Base-by-base conservation (phyloP, 2,329 filamentous ascomycete genomes). In the Hypoxylon rubiginosum region DNA sequence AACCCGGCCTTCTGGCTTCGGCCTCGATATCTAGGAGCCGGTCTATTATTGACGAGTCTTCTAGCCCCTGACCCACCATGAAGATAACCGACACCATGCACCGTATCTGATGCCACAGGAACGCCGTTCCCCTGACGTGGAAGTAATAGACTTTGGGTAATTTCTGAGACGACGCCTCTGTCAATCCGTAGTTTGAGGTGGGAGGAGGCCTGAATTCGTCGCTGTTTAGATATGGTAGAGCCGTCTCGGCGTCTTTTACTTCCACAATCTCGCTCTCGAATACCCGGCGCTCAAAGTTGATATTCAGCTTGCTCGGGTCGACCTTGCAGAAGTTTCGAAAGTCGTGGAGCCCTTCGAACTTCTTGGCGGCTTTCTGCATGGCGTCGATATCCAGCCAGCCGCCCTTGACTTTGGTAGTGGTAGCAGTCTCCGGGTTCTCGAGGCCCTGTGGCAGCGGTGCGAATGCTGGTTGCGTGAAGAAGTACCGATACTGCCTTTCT, bases 241-340 rank as follows among this genome's bases (percentile, higher is more conserved):
- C 84, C 10, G 84, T 84, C 41, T 79, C 82, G 17, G 81, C 79
- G 75, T 82, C 85, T 21, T 85, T 78, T 2, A 94, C 88, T 74
- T 91, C 86, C 64, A 93, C 89, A 67, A 99, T 92, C 73, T 91
- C 89, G 9, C 93, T 88, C 79, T 92, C 89, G 77, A 91, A 94
- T 72, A 99, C 93, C 46, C 88, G 86, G 45, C 96, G 86, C 72
- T 88, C 82, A 74, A 95, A 98, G 76, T 92, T 96, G 34, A 88
- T 89, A 72, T 97, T 92, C 79, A 97, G 93, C 83, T 98, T 98
- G 73, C 86, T 89, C 0, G 92, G 86, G 79, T 99, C 96, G 64
- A 98, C 85, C 79, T 97, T 97, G 86, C 96, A 98, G 76, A 98
- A 92, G 79, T 99, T 99, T 65, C 96, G 89, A 81, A 98, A 99